Conservation (phyloP, 768 basidiomycete species). For the Suillus weaverae region DNA sequence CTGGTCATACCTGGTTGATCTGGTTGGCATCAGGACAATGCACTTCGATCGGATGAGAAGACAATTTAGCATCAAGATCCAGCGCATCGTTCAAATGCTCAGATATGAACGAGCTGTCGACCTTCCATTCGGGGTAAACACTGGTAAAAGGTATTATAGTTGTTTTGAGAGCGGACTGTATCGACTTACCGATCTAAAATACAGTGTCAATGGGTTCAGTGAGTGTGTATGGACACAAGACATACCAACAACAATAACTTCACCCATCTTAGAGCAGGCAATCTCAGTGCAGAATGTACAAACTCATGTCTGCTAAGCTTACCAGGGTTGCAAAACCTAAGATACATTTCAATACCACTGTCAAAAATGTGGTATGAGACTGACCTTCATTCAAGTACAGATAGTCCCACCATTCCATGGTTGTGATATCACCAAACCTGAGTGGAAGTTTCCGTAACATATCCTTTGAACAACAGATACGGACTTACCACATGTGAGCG, state of each 20-base stretch:
- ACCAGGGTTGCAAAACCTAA: slow-evolving; percentile 85
- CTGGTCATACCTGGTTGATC: slow-evolving; percentile 61
- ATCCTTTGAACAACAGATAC: neutral
- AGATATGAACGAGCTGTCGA: slow-evolving; percentile 80
- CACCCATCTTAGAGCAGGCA: slow-evolving; percentile 63
- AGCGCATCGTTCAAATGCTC: slow-evolving; percentile 76
- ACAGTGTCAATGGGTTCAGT: neutral
- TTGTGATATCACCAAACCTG: slow-evolving; percentile 91
- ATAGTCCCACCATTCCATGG: slow-evolving; percentile 93
- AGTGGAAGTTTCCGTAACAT: slow-evolving; percentile 13
- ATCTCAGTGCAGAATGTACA: slow-evolving; percentile 6
- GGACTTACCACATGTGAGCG: slow-evolving; percentile 71
- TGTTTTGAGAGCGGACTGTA: neutral
- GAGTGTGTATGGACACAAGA: slow-evolving; percentile 10
- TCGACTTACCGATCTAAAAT: slow-evolving; percentile 51
- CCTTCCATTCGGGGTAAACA: slow-evolving; percentile 85
- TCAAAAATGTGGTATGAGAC: slow-evolving; percentile 7
- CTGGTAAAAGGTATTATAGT: slow-evolving; percentile 5
- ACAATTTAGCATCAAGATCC: slow-evolving; percentile 76
- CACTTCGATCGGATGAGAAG: slow-evolving; percentile 93
- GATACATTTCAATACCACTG: slow-evolving; percentile 10
- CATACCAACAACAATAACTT: slow-evolving; percentile 77
- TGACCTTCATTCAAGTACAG: slow-evolving; percentile 78
- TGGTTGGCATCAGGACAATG: slow-evolving; percentile 84
- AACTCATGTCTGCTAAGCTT: slow-evolving; percentile 21